Conservation (phyloP, 768 basidiomycete species). For the Lactarius vividus region DNA sequence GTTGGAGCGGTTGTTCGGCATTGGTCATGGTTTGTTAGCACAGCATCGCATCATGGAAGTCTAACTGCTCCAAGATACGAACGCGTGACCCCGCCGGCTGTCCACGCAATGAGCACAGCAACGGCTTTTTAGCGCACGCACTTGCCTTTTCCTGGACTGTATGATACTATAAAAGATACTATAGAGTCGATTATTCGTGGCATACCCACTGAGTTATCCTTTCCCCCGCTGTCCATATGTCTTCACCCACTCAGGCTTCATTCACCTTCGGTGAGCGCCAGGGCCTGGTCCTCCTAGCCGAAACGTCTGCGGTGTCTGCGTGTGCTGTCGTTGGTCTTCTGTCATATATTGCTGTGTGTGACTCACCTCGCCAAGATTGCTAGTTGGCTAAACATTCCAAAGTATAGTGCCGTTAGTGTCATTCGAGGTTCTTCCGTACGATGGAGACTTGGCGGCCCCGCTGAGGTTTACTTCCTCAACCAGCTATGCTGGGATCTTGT, state of each 20-base stretch:
- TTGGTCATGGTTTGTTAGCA: background rate
- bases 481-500: constrained; percentile 31
- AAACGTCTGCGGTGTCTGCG: constrained; percentile 29
- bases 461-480: constrained; percentile 31
- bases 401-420: constrained; percentile 25
- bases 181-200: background rate
- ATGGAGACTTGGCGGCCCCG: constrained; percentile 26
- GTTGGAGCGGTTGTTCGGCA: background rate
- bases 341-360: constrained; percentile 28
- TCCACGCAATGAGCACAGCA: background rate
- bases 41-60: background rate
- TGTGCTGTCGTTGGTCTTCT: constrained; percentile 26
- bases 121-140: background rate
- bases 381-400: background rate
- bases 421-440: constrained; percentile 11
- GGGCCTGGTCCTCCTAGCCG: constrained; percentile 29
- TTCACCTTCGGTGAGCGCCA: constrained; percentile 29
- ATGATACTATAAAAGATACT: background rate
- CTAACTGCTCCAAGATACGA: background rate
- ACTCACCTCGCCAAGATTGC: background rate
- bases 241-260: background rate
- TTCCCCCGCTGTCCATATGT: background rate
- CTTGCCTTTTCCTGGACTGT: background rate
- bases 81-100: background rate
- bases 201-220: background rate